These are phyloP conservation scores for Globisporangium alternatum DNA, from an alignment of 352 stramenopile species.

Conservation along the genomic window DNA sequence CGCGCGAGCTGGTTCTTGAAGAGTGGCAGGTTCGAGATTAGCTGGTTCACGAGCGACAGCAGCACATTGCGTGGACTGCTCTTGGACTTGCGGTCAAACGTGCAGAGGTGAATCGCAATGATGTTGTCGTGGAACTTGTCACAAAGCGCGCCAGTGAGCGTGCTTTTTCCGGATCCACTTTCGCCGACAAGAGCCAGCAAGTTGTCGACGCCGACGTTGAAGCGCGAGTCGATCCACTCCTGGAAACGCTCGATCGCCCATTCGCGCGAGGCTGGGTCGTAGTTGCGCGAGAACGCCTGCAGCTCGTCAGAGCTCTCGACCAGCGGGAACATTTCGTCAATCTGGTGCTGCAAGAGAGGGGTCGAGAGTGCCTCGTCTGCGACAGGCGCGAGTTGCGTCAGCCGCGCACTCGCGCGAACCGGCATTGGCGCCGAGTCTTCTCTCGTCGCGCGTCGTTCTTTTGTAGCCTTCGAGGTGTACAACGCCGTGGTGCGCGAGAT, in stretches of 20 bases:
- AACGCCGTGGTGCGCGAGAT: slow-evolving; percentile 48
- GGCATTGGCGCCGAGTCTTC: slow-evolving; percentile 22
- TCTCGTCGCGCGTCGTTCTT: slow-evolving; percentile 45
- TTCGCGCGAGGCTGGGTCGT: slow-evolving; percentile 48
- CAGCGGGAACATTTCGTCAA: slow-evolving; percentile 81
- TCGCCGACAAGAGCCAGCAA: slow-evolving; percentile 71
- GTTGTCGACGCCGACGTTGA: slow-evolving; percentile 55
- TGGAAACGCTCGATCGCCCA: slow-evolving; percentile 72
- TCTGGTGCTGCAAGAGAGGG: slow-evolving; percentile 59
- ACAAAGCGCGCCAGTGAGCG: slow-evolving; percentile 45
- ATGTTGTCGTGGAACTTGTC: slow-evolving; percentile 58
- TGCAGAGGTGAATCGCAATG: slow-evolving; percentile 64
- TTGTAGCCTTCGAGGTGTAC: slow-evolving; percentile 45
- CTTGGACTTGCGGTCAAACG: slow-evolving; percentile 78
- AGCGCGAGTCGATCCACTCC: slow-evolving; percentile 70
- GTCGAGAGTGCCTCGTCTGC: slow-evolving; percentile 67
- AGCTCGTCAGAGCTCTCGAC: slow-evolving; percentile 64
- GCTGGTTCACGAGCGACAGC: slow-evolving; percentile 79
- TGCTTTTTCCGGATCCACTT: slow-evolving; percentile 68
- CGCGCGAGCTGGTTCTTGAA: slow-evolving; percentile 84
- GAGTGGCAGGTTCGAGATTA: slow-evolving; percentile 54
- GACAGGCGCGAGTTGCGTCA: slow-evolving; percentile 65
- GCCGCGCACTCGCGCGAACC: slow-evolving; percentile 30
- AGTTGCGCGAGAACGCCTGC: slow-evolving; percentile 30
- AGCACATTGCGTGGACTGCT: slow-evolving; percentile 67